Evolutionary conservation across 2,329 filamentous ascomycete genomes (phyloP), one percentile per base, ranked within the genome.

Genomic region (Pleomassaria siparia): DNA sequence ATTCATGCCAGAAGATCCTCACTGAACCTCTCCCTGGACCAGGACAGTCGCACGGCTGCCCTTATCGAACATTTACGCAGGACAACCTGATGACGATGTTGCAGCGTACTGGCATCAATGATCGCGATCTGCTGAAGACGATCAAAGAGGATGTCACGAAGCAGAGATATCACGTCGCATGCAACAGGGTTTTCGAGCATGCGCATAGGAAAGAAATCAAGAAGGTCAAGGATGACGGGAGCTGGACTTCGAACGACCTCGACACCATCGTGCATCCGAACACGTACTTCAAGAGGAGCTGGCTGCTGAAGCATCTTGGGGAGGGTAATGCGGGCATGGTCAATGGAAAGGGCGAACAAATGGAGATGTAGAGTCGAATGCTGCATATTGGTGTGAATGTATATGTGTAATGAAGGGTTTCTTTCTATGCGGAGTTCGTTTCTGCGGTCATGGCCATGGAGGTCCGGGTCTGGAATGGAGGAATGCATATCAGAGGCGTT

Each of bases 261-360:
- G 92, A 97, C 72, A 97, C 92, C 0, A 95, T 99, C 66, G 86
- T 96, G 18, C 94, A 99, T 72, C 94, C 94, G 10, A 99, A 99
- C 69, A 91, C 92, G 56, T 99, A 96, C 73, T 99, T 97, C 73
- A 96, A 96, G 79, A 81, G 92, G 46, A 95, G 91, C 68, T 97
- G 90, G 70, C 64, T 95, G 59, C 75, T 99, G 51, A 96, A 91
- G 76, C 89, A 94, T 67, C 71, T 95, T 21, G 85, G 76, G 2
- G 72, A 75, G 54, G 70, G 68, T 7, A 69, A 69, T 53, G 67
- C 51, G 16, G 68, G 68, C 2, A 33, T 70, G 8, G 64, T 68
- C 10, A 48, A 46, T 22, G 52, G 48, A 4, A 18, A 18, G 32
- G 46, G 50, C 12, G 67, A 67, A 2, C 67, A 55, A 54, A 69